These are phyloP conservation scores for Aspergillus tamarii DNA, from an alignment of 2,329 filamentous ascomycete species.

Conservation along the genomic window DNA sequence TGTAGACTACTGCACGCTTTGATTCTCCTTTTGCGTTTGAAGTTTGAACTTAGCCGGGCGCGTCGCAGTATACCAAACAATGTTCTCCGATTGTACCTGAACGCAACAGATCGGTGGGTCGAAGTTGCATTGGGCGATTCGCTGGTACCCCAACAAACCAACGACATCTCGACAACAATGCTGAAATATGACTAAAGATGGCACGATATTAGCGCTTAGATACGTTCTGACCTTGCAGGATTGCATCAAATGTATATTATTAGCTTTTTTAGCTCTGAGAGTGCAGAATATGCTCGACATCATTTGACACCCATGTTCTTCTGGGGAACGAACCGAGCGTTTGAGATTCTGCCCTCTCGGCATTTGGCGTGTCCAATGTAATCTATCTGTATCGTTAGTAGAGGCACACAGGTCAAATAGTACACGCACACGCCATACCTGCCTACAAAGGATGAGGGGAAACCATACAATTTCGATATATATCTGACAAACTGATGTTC, in stretches of 20 bases:
- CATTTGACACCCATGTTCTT: conserved; percentile 1
- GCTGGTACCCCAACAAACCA: not conserved
- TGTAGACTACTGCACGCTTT: not conserved
- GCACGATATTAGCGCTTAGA: not conserved
- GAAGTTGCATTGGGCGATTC: conserved; percentile 2
- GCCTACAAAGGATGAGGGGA: conserved; percentile 4
- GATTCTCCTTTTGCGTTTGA: not conserved
- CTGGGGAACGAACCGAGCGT: conserved; percentile 3
- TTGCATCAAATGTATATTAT: not conserved
- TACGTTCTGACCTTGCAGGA: not conserved
- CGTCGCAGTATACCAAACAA: not conserved
- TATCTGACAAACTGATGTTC: conserved; percentile 4
- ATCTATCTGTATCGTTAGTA: conserved; percentile 4
- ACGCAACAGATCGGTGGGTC: conserved; percentile 4
- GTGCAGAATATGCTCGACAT: not conserved
- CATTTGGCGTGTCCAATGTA: not conserved
- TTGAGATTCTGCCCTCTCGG: not conserved
- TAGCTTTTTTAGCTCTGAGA: not conserved
- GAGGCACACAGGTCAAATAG: not conserved
- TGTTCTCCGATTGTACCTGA: not conserved
- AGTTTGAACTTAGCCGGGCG: not conserved
- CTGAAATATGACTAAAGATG: not conserved
- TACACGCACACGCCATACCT: not conserved
- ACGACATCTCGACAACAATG: not conserved
- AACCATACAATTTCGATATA: not conserved